Conservation (phyloP, 2,329 filamentous ascomycete species). For the Trichoderma sp. region DNA sequence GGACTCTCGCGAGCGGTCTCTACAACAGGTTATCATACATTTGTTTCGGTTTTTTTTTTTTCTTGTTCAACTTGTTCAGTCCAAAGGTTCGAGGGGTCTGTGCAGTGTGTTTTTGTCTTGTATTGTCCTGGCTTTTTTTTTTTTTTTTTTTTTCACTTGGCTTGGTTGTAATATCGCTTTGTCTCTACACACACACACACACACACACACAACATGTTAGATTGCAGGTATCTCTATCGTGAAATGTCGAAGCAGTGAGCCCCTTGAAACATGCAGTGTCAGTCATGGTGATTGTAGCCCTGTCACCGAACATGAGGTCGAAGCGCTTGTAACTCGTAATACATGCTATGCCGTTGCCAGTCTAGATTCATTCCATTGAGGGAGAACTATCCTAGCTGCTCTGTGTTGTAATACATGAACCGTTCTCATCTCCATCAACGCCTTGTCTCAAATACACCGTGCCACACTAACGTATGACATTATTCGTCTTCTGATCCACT, state of each 20-base stretch:
- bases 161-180: constrained; percentile 17
- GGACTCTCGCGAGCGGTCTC: constrained; percentile 37
- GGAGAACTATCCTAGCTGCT: background rate
- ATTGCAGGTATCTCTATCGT: background rate
- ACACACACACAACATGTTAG: constrained; percentile 13
- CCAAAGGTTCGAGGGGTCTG: constrained; percentile 26
- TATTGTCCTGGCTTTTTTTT: constrained; percentile 19
- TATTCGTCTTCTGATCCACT: background rate
- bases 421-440: background rate
- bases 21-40: constrained; percentile 47
- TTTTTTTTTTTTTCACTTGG: background rate
- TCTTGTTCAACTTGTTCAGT: background rate
- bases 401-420: background rate
- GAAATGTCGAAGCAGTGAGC: background rate
- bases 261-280: background rate
- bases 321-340: background rate
- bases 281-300: background rate
- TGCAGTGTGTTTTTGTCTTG: constrained; percentile 29
- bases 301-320: background rate
- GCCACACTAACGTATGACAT: background rate
- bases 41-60: constrained; percentile 28
- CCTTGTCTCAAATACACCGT: background rate
- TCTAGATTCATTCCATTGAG: background rate
- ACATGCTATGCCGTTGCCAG: background rate
- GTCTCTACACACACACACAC: constrained; percentile 14